Percentiles rank a stretch among this genome's conserved stretches.
phyloP scores from a whole-genome alignment of 2,329 filamentous ascomycete species.

The Fusarium udum region DNA sequence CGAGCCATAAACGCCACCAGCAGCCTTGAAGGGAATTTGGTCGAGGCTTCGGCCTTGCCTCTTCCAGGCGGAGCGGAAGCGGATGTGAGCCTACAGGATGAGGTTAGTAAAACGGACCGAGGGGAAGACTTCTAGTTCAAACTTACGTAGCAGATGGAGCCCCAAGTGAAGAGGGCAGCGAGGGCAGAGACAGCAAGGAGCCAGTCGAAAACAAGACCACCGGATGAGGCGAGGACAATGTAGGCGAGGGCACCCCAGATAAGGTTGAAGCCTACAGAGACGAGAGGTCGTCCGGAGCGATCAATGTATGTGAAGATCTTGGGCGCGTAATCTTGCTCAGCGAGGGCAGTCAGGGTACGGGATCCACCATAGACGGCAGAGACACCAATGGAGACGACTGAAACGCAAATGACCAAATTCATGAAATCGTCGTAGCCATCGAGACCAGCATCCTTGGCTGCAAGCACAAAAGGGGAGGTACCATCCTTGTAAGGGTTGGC shows the following conservation, averaged over 20 bases:
- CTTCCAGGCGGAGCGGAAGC: constrained; percentile 71
- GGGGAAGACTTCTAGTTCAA: accelerated
- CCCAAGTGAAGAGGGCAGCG: constrained; percentile 72
- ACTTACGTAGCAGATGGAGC: constrained; percentile 63
- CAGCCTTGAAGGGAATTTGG: constrained; percentile 71
- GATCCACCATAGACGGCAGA: constrained; percentile 65
- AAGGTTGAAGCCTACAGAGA: constrained; percentile 57
- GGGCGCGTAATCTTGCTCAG: constrained; percentile 65
- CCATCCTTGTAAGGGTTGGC: constrained; percentile 44
- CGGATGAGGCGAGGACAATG: constrained; percentile 56
- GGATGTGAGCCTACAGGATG: constrained; percentile 58
- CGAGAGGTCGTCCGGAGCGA: constrained; percentile 60
- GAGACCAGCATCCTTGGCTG: constrained; percentile 58
- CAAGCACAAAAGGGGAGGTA: constrained; percentile 62
- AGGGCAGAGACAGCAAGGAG: constrained; percentile 71
- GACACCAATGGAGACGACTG: constrained; percentile 64
- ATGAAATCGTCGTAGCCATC: constrained; percentile 60
- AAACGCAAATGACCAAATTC: constrained; percentile 64
- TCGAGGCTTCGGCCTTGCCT: constrained; percentile 67
- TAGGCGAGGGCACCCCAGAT: constrained; percentile 59
- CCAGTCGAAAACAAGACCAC: constrained; percentile 68
- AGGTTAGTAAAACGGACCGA: not conserved
- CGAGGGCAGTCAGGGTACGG: constrained; percentile 64
- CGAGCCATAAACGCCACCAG: constrained; percentile 69
- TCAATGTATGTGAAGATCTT: constrained; percentile 64